A percentile compares a stretch with the other conserved stretches of the same genome.
Conservation (phyloP, 768 basidiomycete species). For the Mycena floridula region DNA sequence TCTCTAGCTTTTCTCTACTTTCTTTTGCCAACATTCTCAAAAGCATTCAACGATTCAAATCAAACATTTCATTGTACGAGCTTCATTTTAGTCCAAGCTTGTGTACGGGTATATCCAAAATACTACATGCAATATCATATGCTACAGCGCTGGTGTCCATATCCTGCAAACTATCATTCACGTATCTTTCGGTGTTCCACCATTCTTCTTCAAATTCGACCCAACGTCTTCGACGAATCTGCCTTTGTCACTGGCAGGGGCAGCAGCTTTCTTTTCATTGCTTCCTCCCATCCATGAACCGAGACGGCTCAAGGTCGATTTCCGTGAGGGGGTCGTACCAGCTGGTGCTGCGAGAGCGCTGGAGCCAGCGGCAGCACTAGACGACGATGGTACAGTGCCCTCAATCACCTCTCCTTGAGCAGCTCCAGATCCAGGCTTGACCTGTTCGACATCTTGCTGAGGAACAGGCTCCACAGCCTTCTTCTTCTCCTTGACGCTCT, state of each 20-base stretch:
- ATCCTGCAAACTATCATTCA: too few species aligned
- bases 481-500: slow-evolving; percentile 17
- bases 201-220: neutral
- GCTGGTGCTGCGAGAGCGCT: neutral
- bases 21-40: too few species aligned
- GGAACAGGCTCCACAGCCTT: slow-evolving; percentile 17
- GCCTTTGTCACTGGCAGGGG: slow-evolving; percentile 20
- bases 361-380: neutral
- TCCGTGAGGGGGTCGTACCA: neutral
- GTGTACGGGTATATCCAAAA: too few species aligned
- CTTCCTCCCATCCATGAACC: neutral
- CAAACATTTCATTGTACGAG: too few species aligned
- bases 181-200: too few species aligned
- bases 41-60: too few species aligned
- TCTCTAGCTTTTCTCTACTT: too few species aligned
- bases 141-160: too few species aligned
- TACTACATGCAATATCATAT: too few species aligned
- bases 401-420: slow-evolving; percentile 19
- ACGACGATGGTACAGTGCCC: neutral
- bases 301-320: neutral
- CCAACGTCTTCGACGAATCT: slow-evolving; percentile 33
- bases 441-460: slow-evolving; percentile 21
- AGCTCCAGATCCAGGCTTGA: slow-evolving; percentile 37
- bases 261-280: slow-evolving; percentile 11
- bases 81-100: too few species aligned